Evolutionary conservation across 78 protist species (phyloP), one percentile per base, ranked within the genome.

Genomic region (Emiliania huxleyi): DNA sequence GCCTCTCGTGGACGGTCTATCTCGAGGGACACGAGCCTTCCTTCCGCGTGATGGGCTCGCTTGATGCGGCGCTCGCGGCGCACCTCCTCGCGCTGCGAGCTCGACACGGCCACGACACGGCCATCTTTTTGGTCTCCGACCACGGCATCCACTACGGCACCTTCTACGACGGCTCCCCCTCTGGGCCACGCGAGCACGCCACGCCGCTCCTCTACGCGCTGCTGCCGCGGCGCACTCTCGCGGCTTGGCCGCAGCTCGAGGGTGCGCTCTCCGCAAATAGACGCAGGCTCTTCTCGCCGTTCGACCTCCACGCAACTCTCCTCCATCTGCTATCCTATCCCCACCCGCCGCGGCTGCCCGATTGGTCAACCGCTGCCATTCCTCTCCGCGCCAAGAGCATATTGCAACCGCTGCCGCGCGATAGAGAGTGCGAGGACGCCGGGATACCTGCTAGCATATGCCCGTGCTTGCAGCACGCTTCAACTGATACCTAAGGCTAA

Each of bases 131-230:
- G 22, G 21, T 85, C n/a, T 46, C 69, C 48, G 90, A 85, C 90
- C 90, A 85, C 90, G 90, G 90, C 73, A 33, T 85, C 43, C 90
- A 85, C 45, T 85, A 85, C 44, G 90, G 90, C 26, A 23, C 5
- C 29, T n/a, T 3, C 45, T 85, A 48, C 90, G 90, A 85, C 43
- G 71, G 40, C 44, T 0, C 26, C 19, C 18, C 0, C 6, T 22
- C 73, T 12, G 62, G 45, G 29, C 35, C 2, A 0, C 26, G 5
- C 8, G 90, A 85, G 90, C 90, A 85, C 71, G 26, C 40, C 35
- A 12, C 8, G 45, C 90, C 90, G 4, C 43, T 35, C 35, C n/a
- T 85, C 46, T 15, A 35, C 43, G 45, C 48, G 12, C 35, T 49
- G 29, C 23, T 85, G 26, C 90, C 90, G 19, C 62, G 15, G 23